Evolutionary conservation across 371 early-diverging fungal species (phyloP).

Genomic region (Rhizopus stolonifer): DNA sequence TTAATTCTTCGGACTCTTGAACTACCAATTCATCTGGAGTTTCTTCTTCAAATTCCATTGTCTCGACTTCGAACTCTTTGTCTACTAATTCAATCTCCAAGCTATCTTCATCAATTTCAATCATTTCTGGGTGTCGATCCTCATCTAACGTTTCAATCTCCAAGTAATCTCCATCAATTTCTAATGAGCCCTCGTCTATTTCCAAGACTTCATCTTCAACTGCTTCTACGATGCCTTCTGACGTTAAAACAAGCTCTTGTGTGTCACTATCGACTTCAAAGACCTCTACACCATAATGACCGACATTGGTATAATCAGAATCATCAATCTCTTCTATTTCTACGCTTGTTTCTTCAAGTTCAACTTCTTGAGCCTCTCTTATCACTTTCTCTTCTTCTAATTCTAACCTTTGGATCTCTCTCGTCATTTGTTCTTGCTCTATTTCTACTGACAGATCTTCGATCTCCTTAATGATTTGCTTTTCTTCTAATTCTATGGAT

Average conservation of each 20-base stretch:
- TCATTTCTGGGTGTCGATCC: not conserved
- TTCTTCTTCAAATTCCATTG: slow-evolving; percentile 1
- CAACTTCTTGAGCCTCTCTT: no score
- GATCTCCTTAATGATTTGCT: no score
- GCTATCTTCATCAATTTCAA: not conserved
- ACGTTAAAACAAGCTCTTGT: not conserved
- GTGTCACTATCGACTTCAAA: not conserved
- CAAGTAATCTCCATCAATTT: not conserved
- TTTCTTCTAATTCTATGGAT: no score
- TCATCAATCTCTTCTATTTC: not conserved
- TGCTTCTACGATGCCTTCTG: not conserved
- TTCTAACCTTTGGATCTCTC: not conserved
- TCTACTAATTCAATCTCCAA: not conserved
- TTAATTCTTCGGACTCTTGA: not conserved
- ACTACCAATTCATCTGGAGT: not conserved
- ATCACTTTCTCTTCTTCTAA: not conserved
- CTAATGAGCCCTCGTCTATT: not conserved
- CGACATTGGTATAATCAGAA: not conserved
- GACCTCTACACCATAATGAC: not conserved
- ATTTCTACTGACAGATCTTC: no score
- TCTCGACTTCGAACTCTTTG: not conserved
- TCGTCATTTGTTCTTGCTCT: not conserved
- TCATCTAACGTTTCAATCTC: not conserved
- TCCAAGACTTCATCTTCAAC: not conserved
- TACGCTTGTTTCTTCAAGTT: not conserved